Evolutionary conservation across 345 rosid genomes (phyloP), one percentile per base, ranked within the genome.

Genomic region (Euphorbia peplus): DNA sequence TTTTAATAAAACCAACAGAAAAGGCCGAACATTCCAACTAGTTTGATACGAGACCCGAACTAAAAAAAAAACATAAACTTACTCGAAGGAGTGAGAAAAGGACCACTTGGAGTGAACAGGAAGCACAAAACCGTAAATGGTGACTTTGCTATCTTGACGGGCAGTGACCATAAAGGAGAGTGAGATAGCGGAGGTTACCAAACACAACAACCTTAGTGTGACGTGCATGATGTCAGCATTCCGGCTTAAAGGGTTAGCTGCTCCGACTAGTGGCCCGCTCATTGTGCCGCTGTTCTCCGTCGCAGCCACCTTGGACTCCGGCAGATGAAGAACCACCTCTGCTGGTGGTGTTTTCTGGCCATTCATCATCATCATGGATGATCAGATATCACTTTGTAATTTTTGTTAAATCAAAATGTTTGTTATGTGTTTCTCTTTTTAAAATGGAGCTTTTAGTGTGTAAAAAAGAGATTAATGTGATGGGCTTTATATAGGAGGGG

Each of bases 21-120:
- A n/a, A n/a, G n/a, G n/a, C n/a, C n/a, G n/a, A n/a, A n/a, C n/a
- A n/a, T n/a, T n/a, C n/a, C n/a, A n/a, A n/a, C n/a, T n/a, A n/a
- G n/a, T n/a, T n/a, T n/a, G n/a, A n/a, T n/a, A 39, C 4, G 10
- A 39, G 6, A 39, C 44, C 44, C 44, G 44, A 39, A 4, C 4
- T 39, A 39, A 39, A 42, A 44, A 4, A 55, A 4, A 13, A 18
- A 35, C 21, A 25, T 50, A 48, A 55, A 61, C 90, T 86, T 84
- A 87, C 98, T 72, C 83, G 67, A 88, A 85, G 41, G 98, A 84
- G 73, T 81, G 75, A 58, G 98, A 88, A 79, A 83, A 78, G 60
- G 96, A 82, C 97, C 97, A 93, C 56, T 81, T 83, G 70, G 98
- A 86, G 70, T 64, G 76, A 67, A 90, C 70, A 61, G 87, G 78